Evolutionary conservation across 768 basidiomycete species (phyloP), one percentile per base, ranked within the genome.

Genomic region (Sporobolomyces roseus): DNA sequence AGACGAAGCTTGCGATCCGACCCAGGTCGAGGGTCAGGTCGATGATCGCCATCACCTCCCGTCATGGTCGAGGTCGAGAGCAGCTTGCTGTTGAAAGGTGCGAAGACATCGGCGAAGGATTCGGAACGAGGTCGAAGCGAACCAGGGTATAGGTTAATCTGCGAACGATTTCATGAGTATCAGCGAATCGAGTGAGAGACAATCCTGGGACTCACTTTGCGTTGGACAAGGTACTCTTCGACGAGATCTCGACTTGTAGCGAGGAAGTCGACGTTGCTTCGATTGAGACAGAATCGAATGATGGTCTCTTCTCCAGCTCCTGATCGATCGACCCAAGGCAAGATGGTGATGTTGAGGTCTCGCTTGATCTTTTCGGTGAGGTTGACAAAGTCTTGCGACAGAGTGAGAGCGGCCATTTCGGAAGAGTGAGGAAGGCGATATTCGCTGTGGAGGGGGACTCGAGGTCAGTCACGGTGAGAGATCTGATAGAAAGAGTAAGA

Each of bases 251-350:
- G 83, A 13, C 91, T 90, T 1, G 93, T 87, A 46, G 88, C 85
- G 63, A 97, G 81, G 80, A 91, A 92, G 78, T 97, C 94, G 75
- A 89, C 90, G 76, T 96, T 94, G 78, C 89, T 91, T 63, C 93
- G 85, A 78, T 96, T 93, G 79, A 94, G 93, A 38, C 88, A 85
- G 82, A 96, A 96, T 78, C 92, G 93, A 85, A 96, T 94, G 59
- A 92, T 88, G 66, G 87, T 88, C 75, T 93, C 92, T 61, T 83
- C 81, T 19, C 85, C 83, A 23, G 43, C 51, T 36, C 70, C 72
- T 16, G 68, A 54, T 38, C 72, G 77, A 78, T 88, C 90, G 74
- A 91, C 83, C 77, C 88, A 91, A 45, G 92, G 88, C 12, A 86
- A 83, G 74, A 98, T 88, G 32, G 90, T 86, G 43, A 98, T 91